A percentile compares a stretch with the other conserved stretches of the same genome.
These are phyloP conservation scores for Danielia reshetovae DNA, from an alignment of 805 yeast genomes.

Conservation along the genomic window DNA sequence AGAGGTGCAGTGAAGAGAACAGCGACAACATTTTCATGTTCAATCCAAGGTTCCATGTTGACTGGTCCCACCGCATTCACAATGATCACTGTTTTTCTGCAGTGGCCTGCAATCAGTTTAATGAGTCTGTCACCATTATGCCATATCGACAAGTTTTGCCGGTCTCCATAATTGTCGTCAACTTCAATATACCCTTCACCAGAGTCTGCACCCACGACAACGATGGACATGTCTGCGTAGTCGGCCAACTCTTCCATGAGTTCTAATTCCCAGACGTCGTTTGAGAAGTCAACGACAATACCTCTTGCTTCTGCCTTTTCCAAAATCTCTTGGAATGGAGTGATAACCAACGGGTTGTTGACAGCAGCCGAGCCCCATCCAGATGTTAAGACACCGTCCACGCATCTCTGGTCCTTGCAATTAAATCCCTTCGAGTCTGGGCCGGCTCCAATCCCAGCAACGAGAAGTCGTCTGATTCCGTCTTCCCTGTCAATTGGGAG, in stretches of 20 bases:
- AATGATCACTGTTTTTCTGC: conserved; percentile 54
- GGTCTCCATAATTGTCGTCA: conserved; percentile 57
- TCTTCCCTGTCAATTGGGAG: conserved; percentile 50
- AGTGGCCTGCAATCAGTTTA: conserved; percentile 43
- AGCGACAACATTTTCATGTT: conserved; percentile 54
- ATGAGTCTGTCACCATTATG: conserved; percentile 55
- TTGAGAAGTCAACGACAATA: conserved; percentile 41
- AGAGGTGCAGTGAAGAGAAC: conserved; percentile 54
- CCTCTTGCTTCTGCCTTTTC: conserved; percentile 43
- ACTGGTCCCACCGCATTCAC: conserved; percentile 62
- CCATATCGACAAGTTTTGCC: conserved; percentile 53
- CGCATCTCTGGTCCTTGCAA: conserved; percentile 49
- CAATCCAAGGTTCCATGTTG: conserved; percentile 54
- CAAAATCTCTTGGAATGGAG: conserved; percentile 55
- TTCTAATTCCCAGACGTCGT: conserved; percentile 45
- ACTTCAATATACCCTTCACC: conserved; percentile 60
- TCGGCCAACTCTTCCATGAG: conserved; percentile 43
- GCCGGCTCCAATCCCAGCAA: conserved; percentile 54
- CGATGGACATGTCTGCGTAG: conserved; percentile 51
- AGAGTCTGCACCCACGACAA: conserved; percentile 50
- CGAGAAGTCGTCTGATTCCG: conserved; percentile 34
- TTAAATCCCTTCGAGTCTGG: conserved; percentile 49
- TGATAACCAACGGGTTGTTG: conserved; percentile 50
- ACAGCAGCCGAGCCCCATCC: conserved; percentile 69
- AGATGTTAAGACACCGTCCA: conserved; percentile 50